phyloP scores from a whole-genome alignment of 1,284 basidiomycete species.

The Cutaneotrichosporon arboriforme region DNA sequence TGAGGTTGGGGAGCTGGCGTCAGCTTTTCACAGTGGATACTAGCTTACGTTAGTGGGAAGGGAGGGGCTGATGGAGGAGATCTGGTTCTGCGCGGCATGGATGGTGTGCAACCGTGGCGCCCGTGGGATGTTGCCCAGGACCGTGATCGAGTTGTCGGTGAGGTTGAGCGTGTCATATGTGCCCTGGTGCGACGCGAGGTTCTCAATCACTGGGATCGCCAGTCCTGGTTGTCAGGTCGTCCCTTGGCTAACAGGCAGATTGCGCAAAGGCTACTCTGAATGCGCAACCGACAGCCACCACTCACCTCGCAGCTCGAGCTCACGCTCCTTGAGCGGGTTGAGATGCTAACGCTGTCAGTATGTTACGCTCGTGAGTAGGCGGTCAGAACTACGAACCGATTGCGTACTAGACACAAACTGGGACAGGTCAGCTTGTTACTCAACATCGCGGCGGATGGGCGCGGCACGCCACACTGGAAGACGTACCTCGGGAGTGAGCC shows the following conservation, averaged over 20 bases:
- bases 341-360: slow-evolving; percentile 55
- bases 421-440: neutral
- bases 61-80: slow-evolving; percentile 66
- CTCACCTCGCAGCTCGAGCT: slow-evolving; percentile 88
- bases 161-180: slow-evolving; percentile 67
- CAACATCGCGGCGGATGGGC: too few species aligned
- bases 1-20: slow-evolving; percentile 46
- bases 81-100: slow-evolving; percentile 94
- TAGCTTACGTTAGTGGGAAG: slow-evolving; percentile 41
- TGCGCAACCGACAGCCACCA: slow-evolving; percentile 8
- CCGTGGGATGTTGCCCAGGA: slow-evolving; percentile 86
- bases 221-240: slow-evolving; percentile 60
- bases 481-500: slow-evolving; percentile 49
- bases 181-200: slow-evolving; percentile 92
- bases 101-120: slow-evolving; percentile 76
- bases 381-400: slow-evolving; percentile 37
- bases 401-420: slow-evolving; percentile 45
- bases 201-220: slow-evolving; percentile 98
- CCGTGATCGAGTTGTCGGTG: slow-evolving; percentile 90
- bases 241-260: neutral
- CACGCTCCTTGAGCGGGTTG: slow-evolving; percentile 87
- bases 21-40: neutral
- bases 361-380: slow-evolving; percentile 14
- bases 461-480: neutral
- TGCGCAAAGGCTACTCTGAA: slow-evolving; percentile 7